Percentiles rank a stretch among this genome's conserved stretches.
Conservation (phyloP, 1,284 basidiomycete species). For the Papiliotrema fonsecae region DNA sequence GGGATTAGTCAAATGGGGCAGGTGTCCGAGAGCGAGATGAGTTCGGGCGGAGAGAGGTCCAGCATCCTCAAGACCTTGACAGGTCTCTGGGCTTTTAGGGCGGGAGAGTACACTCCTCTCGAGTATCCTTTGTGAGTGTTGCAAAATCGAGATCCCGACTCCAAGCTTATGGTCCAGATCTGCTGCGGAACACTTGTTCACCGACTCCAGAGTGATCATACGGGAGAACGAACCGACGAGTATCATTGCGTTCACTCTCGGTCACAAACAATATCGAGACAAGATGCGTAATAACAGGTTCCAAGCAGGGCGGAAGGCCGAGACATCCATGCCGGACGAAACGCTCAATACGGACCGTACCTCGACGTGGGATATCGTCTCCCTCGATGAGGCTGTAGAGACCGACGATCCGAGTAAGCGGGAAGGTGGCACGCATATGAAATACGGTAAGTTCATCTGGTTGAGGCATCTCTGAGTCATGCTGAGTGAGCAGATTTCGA, state of each 20-base stretch:
- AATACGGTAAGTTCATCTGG: slow-evolving; percentile 36
- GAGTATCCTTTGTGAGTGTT: slow-evolving; percentile 54
- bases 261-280: slow-evolving; percentile 84
- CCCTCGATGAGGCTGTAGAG: slow-evolving; percentile 49
- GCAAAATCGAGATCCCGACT: background rate
- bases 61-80: slow-evolving; percentile 84
- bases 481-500: slow-evolving; percentile 63
- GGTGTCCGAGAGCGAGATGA: slow-evolving; percentile 50
- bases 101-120: slow-evolving; percentile 53
- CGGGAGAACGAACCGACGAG: slow-evolving; percentile 97
- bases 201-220: slow-evolving; percentile 91
- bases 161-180: slow-evolving; percentile 28
- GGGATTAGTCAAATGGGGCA: slow-evolving; percentile 34
- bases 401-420: slow-evolving; percentile 31
- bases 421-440: slow-evolving; percentile 45
- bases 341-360: slow-evolving; percentile 13
- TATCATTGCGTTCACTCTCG: slow-evolving; percentile 91
- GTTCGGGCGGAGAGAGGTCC: slow-evolving; percentile 56
- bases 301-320: slow-evolving; percentile 38
- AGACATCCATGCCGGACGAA: slow-evolving; percentile 36
- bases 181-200: slow-evolving; percentile 77
- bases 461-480: slow-evolving; percentile 2
- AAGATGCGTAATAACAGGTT: slow-evolving; percentile 66
- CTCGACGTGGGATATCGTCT: slow-evolving; percentile 83
- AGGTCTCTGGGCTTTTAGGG: slow-evolving; percentile 67